A percentile compares a stretch with the other conserved stretches of the same genome.
Evolutionary conservation across 1,284 basidiomycete genomes (phyloP).

Genomic region (Ceratobasidium sp.): DNA sequence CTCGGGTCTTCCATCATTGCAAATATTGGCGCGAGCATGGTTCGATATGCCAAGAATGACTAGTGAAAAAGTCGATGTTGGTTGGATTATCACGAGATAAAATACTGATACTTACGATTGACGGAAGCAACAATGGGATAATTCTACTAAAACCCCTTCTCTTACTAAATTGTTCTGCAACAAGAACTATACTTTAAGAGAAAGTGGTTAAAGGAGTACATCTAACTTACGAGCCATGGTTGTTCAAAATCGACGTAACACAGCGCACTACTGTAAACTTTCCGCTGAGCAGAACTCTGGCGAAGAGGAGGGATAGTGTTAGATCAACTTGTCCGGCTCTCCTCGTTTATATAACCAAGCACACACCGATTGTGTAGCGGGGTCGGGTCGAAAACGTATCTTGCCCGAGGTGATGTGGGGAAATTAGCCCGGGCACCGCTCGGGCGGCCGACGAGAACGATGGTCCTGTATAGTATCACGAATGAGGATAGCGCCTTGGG

Average conservation of each 20-base stretch:
- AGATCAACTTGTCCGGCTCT: too few species aligned
- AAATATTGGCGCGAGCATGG: constrained; percentile 6
- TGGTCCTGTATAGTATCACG: not conserved
- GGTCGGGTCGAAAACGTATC: not conserved
- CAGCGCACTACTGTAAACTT: too few species aligned
- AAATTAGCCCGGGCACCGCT: not conserved
- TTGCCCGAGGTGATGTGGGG: not conserved
- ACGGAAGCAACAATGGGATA: not conserved
- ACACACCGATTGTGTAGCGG: not conserved
- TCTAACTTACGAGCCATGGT: constrained; percentile 19
- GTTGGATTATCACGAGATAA: not conserved
- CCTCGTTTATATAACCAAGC: not conserved
- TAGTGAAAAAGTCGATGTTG: not conserved
- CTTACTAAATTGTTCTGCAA: not conserved
- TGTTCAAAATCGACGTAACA: not conserved
- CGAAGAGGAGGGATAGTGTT: not conserved
- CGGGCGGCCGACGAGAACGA: not conserved
- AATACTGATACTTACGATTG: not conserved
- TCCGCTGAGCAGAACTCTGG: not conserved
- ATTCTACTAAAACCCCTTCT: not conserved
- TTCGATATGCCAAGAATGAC: constrained; percentile 9
- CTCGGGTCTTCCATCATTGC: not conserved
- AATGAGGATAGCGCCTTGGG: too few species aligned
- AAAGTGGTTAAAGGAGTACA: not conserved
- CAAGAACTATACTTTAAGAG: not conserved